Evolutionary conservation across 2,329 filamentous ascomycete genomes (phyloP), one percentile per base, ranked within the genome.

Genomic region (Bipolaris sorokiniana): DNA sequence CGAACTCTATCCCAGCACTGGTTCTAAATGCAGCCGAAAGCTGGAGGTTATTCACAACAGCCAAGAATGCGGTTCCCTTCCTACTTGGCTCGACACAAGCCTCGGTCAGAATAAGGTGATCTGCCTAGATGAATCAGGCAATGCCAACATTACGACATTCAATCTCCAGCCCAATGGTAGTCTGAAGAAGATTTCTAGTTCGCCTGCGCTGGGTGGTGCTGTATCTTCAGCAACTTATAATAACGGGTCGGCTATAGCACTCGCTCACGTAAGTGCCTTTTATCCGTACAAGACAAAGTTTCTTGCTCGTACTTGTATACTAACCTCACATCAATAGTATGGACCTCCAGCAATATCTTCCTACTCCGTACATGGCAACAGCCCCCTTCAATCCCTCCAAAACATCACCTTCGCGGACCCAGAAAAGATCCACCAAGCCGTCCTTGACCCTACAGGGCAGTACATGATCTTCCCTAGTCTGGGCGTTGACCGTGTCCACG

Each of bases 401-500:
- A 74, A 71, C 34, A 74, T 83, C 64, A 71, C 71, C 38, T 83
- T 79, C 10, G 54, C 77, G 38, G 55, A 68, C 1, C 60, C 66
- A 4, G 74, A 40, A 78, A 81, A 88, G 68, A 87, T 87, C 16
- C 88, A 90, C 73, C 77, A 88, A 68, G 82, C 84, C n/a, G 71
- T 89, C 49, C 70, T 88, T 33, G 88, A 91, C 69, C 88, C 88
- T 6, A 88, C 85, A 2, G 84, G 83, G 5, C 67, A 79, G n/a
- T 91, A 84, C 72, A 66, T 90, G 26, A 67, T 90, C 7, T 82
- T 86, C 7, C 87, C 88, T 1, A 89, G 91, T 64, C 80, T 92
- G 5, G 86, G 88, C 38, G 81, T 83, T 0, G 89, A 91, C 65
- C 66, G 85, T 6, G 73, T 90, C 46, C 86, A 84, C 61, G 75